Conservation (phyloP, 108 stramenopile genomes). For the Cyclotella choctawhatcheeana region DNA sequence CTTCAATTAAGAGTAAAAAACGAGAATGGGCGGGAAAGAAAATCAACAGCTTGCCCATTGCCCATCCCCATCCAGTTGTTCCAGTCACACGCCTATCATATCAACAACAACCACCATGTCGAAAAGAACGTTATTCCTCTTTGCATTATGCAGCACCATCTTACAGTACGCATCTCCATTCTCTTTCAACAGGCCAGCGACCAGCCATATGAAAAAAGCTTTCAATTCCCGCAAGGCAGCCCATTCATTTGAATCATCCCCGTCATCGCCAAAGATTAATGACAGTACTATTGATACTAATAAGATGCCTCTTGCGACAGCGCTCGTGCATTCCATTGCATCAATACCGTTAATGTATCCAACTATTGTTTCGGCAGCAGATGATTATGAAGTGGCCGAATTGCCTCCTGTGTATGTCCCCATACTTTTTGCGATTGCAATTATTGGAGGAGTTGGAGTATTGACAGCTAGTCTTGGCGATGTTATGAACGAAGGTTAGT, state of each 20-base stretch:
- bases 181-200: background rate
- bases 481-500: slow-evolving; percentile 80
- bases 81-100: background rate
- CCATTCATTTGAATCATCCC: background rate
- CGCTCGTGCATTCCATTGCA: background rate
- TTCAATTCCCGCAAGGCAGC: background rate
- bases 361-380: slow-evolving; percentile 22
- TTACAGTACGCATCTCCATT: background rate
- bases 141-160: background rate
- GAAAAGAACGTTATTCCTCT: background rate
- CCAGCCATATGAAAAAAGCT: background rate
- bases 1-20: too few species aligned
- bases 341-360: slow-evolving; percentile 12
- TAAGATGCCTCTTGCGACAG: background rate
- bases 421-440: slow-evolving; percentile 71
- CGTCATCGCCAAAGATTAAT: background rate
- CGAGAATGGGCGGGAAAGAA: too few species aligned
- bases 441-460: slow-evolving; percentile 80
- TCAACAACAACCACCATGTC: slow-evolving; percentile 2
- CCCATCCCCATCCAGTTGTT: too few species aligned
- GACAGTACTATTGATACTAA: background rate
- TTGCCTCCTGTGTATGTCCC: slow-evolving; percentile 75
- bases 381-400: slow-evolving; percentile 43
- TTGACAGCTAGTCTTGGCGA: slow-evolving; percentile 78
- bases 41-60: too few species aligned